Percentiles rank a stretch among this genome's conserved stretches.
Conservation (phyloP, 768 basidiomycete species). For the Calocybe cyanea region DNA sequence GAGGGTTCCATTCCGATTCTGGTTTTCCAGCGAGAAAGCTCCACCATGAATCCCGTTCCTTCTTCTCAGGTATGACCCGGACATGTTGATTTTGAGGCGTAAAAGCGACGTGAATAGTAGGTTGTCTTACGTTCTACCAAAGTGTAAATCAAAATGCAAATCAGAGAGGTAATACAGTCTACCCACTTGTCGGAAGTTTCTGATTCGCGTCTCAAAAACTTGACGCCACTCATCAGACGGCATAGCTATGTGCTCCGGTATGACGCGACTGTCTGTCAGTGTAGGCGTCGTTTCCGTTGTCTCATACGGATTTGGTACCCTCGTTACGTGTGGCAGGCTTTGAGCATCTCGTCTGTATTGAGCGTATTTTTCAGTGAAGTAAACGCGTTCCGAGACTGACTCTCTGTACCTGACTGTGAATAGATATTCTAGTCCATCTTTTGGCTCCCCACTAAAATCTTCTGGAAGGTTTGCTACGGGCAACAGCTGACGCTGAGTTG, state of each 20-base stretch:
- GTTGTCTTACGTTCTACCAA: constrained; percentile 61
- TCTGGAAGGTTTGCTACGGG: constrained; percentile 79
- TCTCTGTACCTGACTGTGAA: constrained; percentile 69
- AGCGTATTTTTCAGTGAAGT: too few species aligned
- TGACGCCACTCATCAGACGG: constrained; percentile 69
- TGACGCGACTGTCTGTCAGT: constrained; percentile 18
- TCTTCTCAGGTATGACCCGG: constrained; percentile 61
- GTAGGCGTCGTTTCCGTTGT: constrained; percentile 19
- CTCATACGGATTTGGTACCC: constrained; percentile 69
- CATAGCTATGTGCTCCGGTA: constrained; percentile 31
- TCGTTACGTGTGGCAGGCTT: constrained; percentile 57
- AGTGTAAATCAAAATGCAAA: constrained; percentile 7
- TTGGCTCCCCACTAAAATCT: constrained; percentile 60
- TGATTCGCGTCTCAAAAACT: constrained; percentile 54
- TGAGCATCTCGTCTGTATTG: constrained; percentile 64
- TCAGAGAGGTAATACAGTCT: not conserved
- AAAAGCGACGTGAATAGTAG: constrained; percentile 46
- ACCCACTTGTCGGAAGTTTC: constrained; percentile 61
- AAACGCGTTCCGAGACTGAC: not conserved
- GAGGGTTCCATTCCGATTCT: constrained; percentile 63
- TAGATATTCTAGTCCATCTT: constrained; percentile 75
- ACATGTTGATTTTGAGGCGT: constrained; percentile 21
- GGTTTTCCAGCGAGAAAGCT: constrained; percentile 66
- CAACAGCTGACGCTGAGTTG: constrained; percentile 66
- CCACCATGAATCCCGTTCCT: constrained; percentile 80